Conservation (phyloP, 768 basidiomycete species). For the Amanita pallidorosea region DNA sequence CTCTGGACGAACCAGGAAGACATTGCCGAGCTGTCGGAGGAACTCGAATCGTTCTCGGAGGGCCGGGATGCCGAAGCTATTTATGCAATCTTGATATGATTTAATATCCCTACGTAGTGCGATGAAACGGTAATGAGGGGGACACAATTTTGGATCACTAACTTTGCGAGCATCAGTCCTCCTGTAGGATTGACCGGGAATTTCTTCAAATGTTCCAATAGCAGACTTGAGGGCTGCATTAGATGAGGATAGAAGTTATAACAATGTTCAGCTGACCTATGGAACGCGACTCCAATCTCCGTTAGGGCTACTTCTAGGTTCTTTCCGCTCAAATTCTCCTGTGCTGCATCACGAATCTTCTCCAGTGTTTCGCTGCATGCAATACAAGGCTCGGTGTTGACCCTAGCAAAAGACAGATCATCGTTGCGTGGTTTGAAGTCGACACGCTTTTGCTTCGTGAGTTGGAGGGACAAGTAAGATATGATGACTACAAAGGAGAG, state of each 20-base stretch:
- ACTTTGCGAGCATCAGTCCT: conserved; percentile 98
- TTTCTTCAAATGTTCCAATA: conserved; percentile 91
- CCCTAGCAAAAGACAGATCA: conserved; percentile 87
- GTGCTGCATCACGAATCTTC: conserved; percentile 67
- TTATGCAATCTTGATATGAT: conserved; percentile 86
- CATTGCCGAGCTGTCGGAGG: conserved; percentile 91
- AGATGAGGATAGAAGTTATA: neutral
- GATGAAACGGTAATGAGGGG: neutral
- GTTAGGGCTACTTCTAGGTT: conserved; percentile 88
- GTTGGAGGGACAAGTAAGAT: conserved; percentile 57
- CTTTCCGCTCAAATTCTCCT: conserved; percentile 77
- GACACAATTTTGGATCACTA: conserved; percentile 14
- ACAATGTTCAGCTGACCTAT: conserved; percentile 40
- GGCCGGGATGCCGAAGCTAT: conserved; percentile 71
- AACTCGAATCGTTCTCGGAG: conserved; percentile 96
- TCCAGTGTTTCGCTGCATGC: conserved; percentile 80
- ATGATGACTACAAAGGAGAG: conserved; percentile 46
- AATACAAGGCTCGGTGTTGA: conserved; percentile 89
- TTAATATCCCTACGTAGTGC: conserved; percentile 70
- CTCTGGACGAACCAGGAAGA: conserved; percentile 94
- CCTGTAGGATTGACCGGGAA: conserved; percentile 96
- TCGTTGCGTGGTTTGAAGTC: conserved; percentile 98
- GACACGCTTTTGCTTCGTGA: conserved; percentile 87
- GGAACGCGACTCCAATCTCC: conserved; percentile 91
- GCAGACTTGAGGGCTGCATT: conserved; percentile 38